These are phyloP conservation scores for Aspergillus jensenii DNA, from an alignment of 2,329 filamentous ascomycete genomes.

Conservation along the genomic window DNA sequence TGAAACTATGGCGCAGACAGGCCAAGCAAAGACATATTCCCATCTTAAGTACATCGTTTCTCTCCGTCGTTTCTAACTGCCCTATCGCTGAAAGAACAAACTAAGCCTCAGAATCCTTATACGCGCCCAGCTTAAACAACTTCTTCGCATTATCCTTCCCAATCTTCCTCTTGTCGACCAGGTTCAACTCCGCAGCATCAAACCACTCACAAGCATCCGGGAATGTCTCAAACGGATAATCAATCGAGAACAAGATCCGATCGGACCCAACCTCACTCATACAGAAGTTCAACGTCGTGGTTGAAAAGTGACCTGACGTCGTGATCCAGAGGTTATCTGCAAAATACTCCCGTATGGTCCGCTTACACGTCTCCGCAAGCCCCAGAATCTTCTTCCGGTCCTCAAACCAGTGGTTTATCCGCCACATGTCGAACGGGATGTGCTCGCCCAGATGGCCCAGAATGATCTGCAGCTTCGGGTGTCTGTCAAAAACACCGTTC, in stretches of 20 bases:
- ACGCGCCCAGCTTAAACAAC: slow-evolving; percentile 38
- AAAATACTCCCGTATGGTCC: slow-evolving; percentile 47
- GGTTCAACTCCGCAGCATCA: slow-evolving; percentile 41
- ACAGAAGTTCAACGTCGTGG: slow-evolving; percentile 40
- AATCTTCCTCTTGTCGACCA: slow-evolving; percentile 41
- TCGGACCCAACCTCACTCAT: slow-evolving; percentile 41
- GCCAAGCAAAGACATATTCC: background rate
- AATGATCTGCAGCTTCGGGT: slow-evolving; percentile 49
- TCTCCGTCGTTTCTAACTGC: background rate
- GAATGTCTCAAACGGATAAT: slow-evolving; percentile 44
- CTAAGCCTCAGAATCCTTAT: slow-evolving; percentile 33
- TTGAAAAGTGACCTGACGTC: slow-evolving; percentile 43
- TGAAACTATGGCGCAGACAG: background rate
- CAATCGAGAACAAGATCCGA: slow-evolving; percentile 43
- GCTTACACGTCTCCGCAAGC: slow-evolving; percentile 41
- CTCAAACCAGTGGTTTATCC: slow-evolving; percentile 46
- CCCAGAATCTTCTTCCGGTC: slow-evolving; percentile 39
- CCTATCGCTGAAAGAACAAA: background rate
- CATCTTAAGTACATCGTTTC: background rate
- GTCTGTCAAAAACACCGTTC: slow-evolving; percentile 51
- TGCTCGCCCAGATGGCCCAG: slow-evolving; percentile 52
- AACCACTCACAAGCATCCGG: slow-evolving; percentile 46
- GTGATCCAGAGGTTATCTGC: slow-evolving; percentile 45
- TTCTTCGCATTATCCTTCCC: slow-evolving; percentile 49
- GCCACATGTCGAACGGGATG: slow-evolving; percentile 53